Percentiles rank a stretch among this genome's conserved stretches.
Conservation (phyloP, 2,329 filamentous ascomycete genomes). For the Mycogone perniciosa region DNA sequence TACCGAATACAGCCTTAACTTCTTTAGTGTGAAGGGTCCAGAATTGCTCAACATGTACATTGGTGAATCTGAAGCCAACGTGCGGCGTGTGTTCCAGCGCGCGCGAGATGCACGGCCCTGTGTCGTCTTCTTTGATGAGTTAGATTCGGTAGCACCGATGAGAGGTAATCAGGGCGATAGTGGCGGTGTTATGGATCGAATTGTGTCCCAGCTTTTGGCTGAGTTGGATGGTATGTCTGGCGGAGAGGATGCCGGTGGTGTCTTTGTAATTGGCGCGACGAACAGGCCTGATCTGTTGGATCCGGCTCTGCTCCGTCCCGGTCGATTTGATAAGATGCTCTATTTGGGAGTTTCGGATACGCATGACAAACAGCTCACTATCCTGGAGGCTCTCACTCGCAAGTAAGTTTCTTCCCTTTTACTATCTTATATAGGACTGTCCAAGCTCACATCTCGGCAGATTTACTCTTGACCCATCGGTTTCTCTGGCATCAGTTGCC, state of each 20-base stretch:
- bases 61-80: slow-evolving; percentile 88
- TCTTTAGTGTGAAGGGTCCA: slow-evolving; percentile 89
- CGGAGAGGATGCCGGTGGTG: slow-evolving; percentile 76
- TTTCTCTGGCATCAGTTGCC: slow-evolving; percentile 71
- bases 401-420: slow-evolving; percentile 56
- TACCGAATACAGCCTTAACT: slow-evolving; percentile 89
- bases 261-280: slow-evolving; percentile 95
- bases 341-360: slow-evolving; percentile 95
- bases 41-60: slow-evolving; percentile 96
- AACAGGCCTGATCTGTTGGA: slow-evolving; percentile 92
- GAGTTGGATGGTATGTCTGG: slow-evolving; percentile 98
- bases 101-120: slow-evolving; percentile 81
- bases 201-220: slow-evolving; percentile 88
- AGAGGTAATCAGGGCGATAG: slow-evolving; percentile 95
- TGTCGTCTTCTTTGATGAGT: slow-evolving; percentile 88
- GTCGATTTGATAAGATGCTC: slow-evolving; percentile 96
- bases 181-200: slow-evolving; percentile 96
- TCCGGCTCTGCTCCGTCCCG: slow-evolving; percentile 79
- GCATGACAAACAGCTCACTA: slow-evolving; percentile 91
- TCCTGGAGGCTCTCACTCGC: slow-evolving; percentile 86
- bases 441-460: slow-evolving; percentile 34
- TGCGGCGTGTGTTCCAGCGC: slow-evolving; percentile 80
- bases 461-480: slow-evolving; percentile 74
- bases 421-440: background rate
- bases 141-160: slow-evolving; percentile 92